phyloP scores from a whole-genome alignment of 2,329 filamentous ascomycete genomes.

The Apiospora phragmitis region DNA sequence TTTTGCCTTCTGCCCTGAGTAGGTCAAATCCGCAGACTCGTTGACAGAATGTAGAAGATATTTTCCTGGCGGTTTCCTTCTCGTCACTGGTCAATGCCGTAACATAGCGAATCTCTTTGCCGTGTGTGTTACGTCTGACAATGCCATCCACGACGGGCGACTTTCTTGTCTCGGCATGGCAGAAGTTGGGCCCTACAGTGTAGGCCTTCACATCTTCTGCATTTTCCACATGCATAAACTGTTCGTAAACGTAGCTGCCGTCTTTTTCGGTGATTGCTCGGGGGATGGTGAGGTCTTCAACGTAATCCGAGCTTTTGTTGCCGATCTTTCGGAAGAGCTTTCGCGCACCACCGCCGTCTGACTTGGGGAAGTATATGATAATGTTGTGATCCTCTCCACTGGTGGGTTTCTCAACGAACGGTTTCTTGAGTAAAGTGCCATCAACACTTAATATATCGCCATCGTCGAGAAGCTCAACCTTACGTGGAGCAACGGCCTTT shows the following conservation, averaged over 20 bases:
- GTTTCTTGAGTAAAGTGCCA: slow-evolving; percentile 78
- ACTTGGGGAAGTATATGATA: slow-evolving; percentile 92
- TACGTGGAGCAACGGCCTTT: slow-evolving; percentile 53
- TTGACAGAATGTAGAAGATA: slow-evolving; percentile 90
- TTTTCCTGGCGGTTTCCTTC: slow-evolving; percentile 82
- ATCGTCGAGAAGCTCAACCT: slow-evolving; percentile 85
- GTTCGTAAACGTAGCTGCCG: slow-evolving; percentile 93
- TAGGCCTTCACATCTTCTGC: slow-evolving; percentile 98
- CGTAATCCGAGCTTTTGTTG: slow-evolving; percentile 97
- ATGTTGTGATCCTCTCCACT: slow-evolving; percentile 99
- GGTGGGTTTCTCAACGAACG: slow-evolving; percentile 98
- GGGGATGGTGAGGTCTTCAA: slow-evolving; percentile 73
- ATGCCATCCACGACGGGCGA: slow-evolving; percentile 96
- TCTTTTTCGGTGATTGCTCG: slow-evolving; percentile 77
- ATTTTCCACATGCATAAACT: slow-evolving; percentile 95
- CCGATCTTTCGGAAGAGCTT: slow-evolving; percentile 96
- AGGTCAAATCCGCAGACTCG: slow-evolving; percentile 95
- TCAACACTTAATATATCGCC: slow-evolving; percentile 88
- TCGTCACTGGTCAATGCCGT: slow-evolving; percentile 81
- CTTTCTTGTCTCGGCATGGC: slow-evolving; percentile 95
- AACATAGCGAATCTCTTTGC: slow-evolving; percentile 95
- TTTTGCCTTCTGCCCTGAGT: slow-evolving; percentile 82
- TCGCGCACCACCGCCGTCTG: slow-evolving; percentile 83
- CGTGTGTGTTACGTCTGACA: slow-evolving; percentile 93
- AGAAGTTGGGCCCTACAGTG: slow-evolving; percentile 89